A percentile compares a stretch with the other conserved stretches of the same genome.
Conservation (phyloP, 2,329 filamentous ascomycete species). For the Aureobasidium vineae region DNA sequence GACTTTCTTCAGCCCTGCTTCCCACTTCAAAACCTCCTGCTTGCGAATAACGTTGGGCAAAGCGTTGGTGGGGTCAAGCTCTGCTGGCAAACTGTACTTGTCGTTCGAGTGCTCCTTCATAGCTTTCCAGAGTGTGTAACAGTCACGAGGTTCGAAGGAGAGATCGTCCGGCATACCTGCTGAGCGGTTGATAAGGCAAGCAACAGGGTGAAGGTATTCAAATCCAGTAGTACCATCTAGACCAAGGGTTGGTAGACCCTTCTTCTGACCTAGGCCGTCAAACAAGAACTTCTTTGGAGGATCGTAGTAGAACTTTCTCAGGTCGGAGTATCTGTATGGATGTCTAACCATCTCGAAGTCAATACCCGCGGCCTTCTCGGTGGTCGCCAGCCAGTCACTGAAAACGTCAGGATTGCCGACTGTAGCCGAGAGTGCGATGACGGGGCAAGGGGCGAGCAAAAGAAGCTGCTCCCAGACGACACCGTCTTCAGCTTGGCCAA, state of each 20-base stretch:
- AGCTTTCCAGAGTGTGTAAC: conserved; percentile 61
- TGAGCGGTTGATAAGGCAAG: conserved; percentile 59
- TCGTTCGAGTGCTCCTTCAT: conserved; percentile 59
- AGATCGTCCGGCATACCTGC: conserved; percentile 67
- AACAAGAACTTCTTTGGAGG: conserved; percentile 53
- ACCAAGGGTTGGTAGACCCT: conserved; percentile 45
- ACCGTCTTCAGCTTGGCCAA: conserved; percentile 72
- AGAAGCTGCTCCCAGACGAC: conserved; percentile 76
- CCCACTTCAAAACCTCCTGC: conserved; percentile 65
- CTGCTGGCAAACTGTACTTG: conserved; percentile 45
- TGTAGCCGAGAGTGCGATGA: conserved; percentile 76
- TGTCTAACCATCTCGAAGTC: conserved; percentile 68
- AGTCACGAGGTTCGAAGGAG: conserved; percentile 68
- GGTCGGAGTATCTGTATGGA: conserved; percentile 68
- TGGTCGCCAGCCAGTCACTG: conserved; percentile 63
- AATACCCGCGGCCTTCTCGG: conserved; percentile 62
- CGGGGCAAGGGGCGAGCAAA: conserved; percentile 70
- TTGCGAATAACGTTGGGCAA: conserved; percentile 61
- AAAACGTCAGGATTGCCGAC: conserved; percentile 74
- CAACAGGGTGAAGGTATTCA: conserved; percentile 64
- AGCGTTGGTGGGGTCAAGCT: conserved; percentile 51
- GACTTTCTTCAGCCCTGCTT: conserved; percentile 57
- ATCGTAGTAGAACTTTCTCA: conserved; percentile 70
- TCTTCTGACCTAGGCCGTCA: conserved; percentile 48
- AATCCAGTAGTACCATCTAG: conserved; percentile 54